Evolutionary conservation across 2,329 filamentous ascomycete species (phyloP).

Genomic region (Domatiomyces globalis): DNA sequence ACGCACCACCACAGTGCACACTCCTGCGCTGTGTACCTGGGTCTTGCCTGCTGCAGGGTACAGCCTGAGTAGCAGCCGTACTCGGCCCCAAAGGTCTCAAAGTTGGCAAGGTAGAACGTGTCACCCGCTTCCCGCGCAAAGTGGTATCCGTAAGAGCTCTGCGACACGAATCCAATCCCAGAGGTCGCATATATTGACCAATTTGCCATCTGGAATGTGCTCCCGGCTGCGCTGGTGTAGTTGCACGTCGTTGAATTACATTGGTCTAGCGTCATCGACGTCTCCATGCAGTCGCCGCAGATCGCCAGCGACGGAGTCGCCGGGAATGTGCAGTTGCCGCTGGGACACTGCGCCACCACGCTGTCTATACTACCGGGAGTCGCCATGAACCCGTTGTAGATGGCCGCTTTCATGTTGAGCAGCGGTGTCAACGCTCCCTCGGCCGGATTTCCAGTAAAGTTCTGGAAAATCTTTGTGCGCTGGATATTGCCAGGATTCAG

Average conservation of each 20-base stretch:
- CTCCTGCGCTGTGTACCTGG: not conserved
- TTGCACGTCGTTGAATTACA: not conserved
- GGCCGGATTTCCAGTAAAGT: not conserved
- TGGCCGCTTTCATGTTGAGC: conserved; percentile 1
- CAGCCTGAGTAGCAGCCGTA: not conserved
- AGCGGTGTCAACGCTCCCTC: not conserved
- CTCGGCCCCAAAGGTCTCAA: conserved; percentile 5
- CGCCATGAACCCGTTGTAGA: not conserved
- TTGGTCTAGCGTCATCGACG: not conserved
- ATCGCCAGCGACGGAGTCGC: conserved; percentile 5
- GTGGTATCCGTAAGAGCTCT: conserved; percentile 1
- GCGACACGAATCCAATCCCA: not conserved
- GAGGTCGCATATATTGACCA: not conserved
- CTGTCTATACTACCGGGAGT: no score
- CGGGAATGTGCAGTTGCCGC: conserved; percentile 8
- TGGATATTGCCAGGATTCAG: not conserved
- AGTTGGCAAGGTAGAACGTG: conserved; percentile 6
- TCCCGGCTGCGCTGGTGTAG: not conserved
- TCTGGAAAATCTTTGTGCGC: not conserved
- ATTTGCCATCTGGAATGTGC: not conserved
- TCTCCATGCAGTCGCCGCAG: conserved; percentile 3
- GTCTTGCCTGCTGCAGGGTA: not conserved
- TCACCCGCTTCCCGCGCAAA: not conserved
- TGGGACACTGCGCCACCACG: conserved; percentile 3
- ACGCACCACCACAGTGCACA: conserved; percentile 7